A percentile compares a stretch with the other conserved stretches of the same genome.
Conservation (phyloP, 768 basidiomycete genomes). For the Tylopilus vinaceipallidus region DNA sequence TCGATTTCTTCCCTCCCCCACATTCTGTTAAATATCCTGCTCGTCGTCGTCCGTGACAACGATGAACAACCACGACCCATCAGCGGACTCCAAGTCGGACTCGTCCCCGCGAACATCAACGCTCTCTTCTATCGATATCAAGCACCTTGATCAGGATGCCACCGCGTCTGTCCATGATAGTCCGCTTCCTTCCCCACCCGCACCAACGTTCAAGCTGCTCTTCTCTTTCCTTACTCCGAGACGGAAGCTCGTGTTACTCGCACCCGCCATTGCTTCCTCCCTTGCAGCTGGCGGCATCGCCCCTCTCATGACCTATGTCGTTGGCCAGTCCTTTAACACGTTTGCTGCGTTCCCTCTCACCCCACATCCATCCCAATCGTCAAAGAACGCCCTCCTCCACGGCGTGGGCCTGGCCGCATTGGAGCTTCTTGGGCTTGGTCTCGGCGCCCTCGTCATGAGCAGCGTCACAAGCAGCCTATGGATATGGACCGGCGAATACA, state of each 20-base stretch:
- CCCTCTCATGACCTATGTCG: conserved; percentile 82
- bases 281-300: conserved; percentile 66
- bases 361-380: conserved; percentile 35
- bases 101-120: conserved; percentile 21
- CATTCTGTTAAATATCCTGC: conserved; percentile 8
- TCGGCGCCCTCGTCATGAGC: conserved; percentile 67
- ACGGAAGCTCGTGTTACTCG: conserved; percentile 53
- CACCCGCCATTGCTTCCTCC: conserved; percentile 65
- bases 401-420: conserved; percentile 61
- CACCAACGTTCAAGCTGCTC: conserved; percentile 60
- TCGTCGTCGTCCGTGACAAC: conserved; percentile 29
- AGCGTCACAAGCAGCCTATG: conserved; percentile 77
- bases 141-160: conserved; percentile 9
- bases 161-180: conserved; percentile 15
- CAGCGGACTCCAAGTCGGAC: conserved; percentile 6
- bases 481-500: conserved; percentile 86
- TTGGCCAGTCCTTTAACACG: conserved; percentile 74
- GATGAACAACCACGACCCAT: conserved; percentile 34
- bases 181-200: conserved; percentile 27
- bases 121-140: conserved; percentile 19
- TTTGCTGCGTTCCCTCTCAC: conserved; percentile 59
- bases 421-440: conserved; percentile 62
- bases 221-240: conserved; percentile 62
- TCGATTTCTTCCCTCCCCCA: conserved; percentile 11
- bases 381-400: conserved; percentile 52